phyloP scores from a whole-genome alignment of 2,329 filamentous ascomycete genomes.

The Hymenoscyphus albidus region DNA sequence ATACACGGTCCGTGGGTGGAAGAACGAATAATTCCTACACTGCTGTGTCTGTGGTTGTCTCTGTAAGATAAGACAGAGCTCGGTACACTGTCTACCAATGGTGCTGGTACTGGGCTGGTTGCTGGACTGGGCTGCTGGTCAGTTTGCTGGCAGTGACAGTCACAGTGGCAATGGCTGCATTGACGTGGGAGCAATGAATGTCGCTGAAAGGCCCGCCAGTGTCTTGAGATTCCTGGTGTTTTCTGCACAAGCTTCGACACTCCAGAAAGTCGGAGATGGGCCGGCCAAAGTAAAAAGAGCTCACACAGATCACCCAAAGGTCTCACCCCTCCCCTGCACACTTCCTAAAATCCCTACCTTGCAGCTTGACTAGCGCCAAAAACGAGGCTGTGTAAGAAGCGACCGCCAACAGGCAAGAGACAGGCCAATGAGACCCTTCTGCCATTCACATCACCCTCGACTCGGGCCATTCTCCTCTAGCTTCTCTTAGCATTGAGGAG shows the following conservation, averaged over 20 bases:
- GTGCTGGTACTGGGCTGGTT: too few species aligned
- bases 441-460: not conserved
- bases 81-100: too few species aligned
- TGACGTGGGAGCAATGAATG: not conserved
- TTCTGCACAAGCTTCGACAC: not conserved
- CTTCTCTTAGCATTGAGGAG: not conserved
- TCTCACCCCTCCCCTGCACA: not conserved
- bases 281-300: not conserved
- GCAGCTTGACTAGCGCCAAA: conserved; percentile 1
- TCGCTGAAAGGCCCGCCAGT: not conserved
- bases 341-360: not conserved
- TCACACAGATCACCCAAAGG: not conserved
- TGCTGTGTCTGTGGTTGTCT: not conserved
- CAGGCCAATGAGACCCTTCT: too few species aligned
- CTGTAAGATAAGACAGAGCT: not conserved
- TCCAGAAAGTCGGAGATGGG: not conserved
- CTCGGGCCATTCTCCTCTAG: not conserved
- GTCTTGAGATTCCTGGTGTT: not conserved
- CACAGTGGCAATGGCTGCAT: conserved; percentile 1
- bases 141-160: too few species aligned
- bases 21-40: not conserved
- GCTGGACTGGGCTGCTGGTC: too few species aligned
- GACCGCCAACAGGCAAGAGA: not conserved
- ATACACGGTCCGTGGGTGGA: not conserved
- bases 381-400: conserved; percentile 5